These are phyloP conservation scores for Helotiales sp. DNA, from an alignment of 2,329 filamentous ascomycete species.

Conservation along the genomic window DNA sequence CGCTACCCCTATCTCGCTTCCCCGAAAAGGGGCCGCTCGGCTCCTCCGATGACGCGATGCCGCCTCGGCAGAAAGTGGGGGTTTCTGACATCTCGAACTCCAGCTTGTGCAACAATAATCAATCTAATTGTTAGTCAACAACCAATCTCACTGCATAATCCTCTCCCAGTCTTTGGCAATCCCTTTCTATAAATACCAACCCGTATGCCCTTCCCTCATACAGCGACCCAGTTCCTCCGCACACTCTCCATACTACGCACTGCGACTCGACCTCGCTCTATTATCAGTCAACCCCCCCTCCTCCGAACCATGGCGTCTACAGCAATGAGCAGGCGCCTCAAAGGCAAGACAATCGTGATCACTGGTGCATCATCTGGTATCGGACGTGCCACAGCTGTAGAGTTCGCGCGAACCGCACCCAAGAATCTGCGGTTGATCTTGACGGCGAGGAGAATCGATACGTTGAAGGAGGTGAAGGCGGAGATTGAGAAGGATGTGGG, in stretches of 20 bases:
- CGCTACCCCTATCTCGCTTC: constrained; percentile 9
- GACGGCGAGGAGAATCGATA: constrained; percentile 84
- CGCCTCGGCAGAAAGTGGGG: neutral
- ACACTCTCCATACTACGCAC: constrained; percentile 14
- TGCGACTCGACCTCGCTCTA: neutral
- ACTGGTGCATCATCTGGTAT: constrained; percentile 95
- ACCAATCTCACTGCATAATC: neutral
- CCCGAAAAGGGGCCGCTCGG: neutral
- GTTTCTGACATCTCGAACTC: neutral
- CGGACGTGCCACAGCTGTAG: constrained; percentile 79
- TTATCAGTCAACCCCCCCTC: constrained; percentile 16
- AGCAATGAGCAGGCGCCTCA: constrained; percentile 79
- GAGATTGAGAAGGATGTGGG: constrained; percentile 80
- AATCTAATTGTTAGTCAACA: neutral
- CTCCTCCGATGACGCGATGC: constrained; percentile 7
- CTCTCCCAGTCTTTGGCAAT: neutral
- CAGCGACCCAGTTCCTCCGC: constrained; percentile 21
- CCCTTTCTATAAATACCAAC: neutral
- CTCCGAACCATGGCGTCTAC: constrained; percentile 62
- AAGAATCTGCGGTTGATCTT: constrained; percentile 81
- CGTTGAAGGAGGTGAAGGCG: constrained; percentile 74
- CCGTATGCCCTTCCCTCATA: constrained; percentile 24
- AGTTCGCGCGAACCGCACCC: constrained; percentile 88
- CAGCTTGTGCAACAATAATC: neutral
- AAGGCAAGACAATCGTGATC: constrained; percentile 89